Percentiles rank a stretch among this genome's conserved stretches.
Conservation (phyloP, 768 basidiomycete species). For the Butyriboletus loyo region DNA sequence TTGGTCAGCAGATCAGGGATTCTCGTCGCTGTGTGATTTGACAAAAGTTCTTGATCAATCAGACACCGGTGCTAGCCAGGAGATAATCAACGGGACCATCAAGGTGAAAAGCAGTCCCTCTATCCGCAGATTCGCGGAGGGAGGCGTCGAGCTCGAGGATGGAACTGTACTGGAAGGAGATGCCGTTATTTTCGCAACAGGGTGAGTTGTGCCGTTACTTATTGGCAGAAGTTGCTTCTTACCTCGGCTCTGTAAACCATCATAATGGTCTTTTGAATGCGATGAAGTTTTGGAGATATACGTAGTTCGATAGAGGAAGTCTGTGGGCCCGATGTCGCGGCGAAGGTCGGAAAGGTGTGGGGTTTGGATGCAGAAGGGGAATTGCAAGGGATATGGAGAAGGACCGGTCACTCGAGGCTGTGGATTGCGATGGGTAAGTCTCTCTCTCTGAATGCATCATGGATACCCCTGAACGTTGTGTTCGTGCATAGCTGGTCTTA, state of each 20-base stretch:
- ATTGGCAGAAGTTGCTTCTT: not conserved
- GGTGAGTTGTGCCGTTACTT: conserved; percentile 17
- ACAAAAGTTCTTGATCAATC: not conserved
- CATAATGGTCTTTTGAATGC: not conserved
- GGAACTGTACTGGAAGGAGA: conserved; percentile 28
- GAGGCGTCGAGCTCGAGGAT: conserved; percentile 29
- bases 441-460: not conserved
- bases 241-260: not conserved
- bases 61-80: conserved; percentile 41
- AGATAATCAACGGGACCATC: conserved; percentile 49
- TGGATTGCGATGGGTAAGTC: conserved; percentile 27
- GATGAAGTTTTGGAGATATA: conserved; percentile 44
- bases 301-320: conserved; percentile 39
- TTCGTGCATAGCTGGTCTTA: conserved; percentile 16
- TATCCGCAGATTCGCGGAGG: conserved; percentile 27
- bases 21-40: not conserved
- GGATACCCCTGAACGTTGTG: not conserved
- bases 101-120: conserved; percentile 42
- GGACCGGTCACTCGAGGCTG: conserved; percentile 35
- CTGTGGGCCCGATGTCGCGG: conserved; percentile 44
- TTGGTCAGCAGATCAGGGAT: conserved; percentile 29
- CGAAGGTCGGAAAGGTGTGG: conserved; percentile 55
- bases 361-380: conserved; percentile 67
- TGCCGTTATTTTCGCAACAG: conserved; percentile 33
- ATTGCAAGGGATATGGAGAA: conserved; percentile 40